phyloP scores from a whole-genome alignment of 1,284 basidiomycete species.

The Ganoderma resinaceum region DNA sequence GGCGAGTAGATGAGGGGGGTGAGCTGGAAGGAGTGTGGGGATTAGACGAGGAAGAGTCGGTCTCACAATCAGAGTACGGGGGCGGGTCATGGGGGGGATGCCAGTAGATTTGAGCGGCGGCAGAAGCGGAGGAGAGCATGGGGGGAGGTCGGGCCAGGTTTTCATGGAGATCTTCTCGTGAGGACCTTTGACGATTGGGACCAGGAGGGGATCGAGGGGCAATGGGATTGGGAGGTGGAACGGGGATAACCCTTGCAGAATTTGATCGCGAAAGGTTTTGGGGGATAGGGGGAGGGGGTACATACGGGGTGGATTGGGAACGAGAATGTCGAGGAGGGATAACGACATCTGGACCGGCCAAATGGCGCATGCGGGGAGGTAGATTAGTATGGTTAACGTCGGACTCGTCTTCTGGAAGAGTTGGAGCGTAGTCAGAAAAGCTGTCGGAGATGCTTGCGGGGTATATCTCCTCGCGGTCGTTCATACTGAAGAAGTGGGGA shows the following conservation, averaged over 20 bases:
- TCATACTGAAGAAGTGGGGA: conserved; percentile 42
- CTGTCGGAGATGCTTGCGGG: conserved; percentile 30
- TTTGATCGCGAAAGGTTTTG: conserved; percentile 22
- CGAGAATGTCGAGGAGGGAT: conserved; percentile 21
- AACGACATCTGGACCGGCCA: conserved; percentile 15
- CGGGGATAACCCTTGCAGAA: conserved; percentile 25
- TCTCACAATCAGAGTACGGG: conserved; percentile 30
- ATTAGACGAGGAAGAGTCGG: conserved; percentile 27
- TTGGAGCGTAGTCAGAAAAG: conserved; percentile 29
- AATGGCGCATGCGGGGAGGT: conserved; percentile 27
- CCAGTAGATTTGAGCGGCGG: conserved; percentile 24
- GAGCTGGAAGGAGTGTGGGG: conserved; percentile 31
- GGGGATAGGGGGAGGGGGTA: conserved; percentile 15
- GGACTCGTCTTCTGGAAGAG: conserved; percentile 26
- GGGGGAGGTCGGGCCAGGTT: conserved; percentile 6
- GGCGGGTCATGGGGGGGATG: conserved; percentile 20
- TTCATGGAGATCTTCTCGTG: conserved; percentile 19
- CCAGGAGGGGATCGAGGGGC: conserved; percentile 16
- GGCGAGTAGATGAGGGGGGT: conserved; percentile 21
- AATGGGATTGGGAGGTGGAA: conserved; percentile 21
- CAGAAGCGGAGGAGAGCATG: conserved; percentile 21
- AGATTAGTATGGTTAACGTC: conserved; percentile 28
- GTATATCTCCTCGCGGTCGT: conserved; percentile 38
- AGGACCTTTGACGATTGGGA: conserved; percentile 15
- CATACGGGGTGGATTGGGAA: conserved; percentile 27